These are phyloP conservation scores for Aspergillus viridinutans DNA, from an alignment of 2,329 filamentous ascomycete species.

Conservation along the genomic window DNA sequence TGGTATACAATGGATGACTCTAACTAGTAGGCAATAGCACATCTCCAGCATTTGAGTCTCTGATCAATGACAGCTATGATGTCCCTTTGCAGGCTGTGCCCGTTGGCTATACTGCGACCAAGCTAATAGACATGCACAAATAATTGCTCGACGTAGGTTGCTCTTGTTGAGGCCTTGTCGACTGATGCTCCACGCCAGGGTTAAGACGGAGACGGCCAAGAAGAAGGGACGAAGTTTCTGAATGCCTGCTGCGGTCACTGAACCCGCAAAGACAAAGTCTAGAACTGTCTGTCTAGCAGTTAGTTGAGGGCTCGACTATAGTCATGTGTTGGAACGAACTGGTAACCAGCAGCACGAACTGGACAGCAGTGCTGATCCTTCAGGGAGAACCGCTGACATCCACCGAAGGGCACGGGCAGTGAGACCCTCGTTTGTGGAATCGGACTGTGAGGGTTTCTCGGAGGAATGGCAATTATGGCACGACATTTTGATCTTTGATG, in stretches of 20 bases:
- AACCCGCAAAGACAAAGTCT: constrained; percentile 15
- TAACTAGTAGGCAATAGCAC: too few relatives aligned
- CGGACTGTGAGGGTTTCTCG: background rate
- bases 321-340: background rate
- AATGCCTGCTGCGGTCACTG: constrained; percentile 11
- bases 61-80: constrained; percentile 15
- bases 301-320: background rate
- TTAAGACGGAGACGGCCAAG: constrained; percentile 12
- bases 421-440: background rate
- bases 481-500: background rate
- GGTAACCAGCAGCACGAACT: constrained; percentile 14
- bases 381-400: constrained; percentile 7
- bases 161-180: constrained; percentile 11
- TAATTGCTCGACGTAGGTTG: constrained; percentile 10
- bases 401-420: background rate
- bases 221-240: constrained; percentile 10
- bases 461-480: background rate
- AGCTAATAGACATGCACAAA: constrained; percentile 11
- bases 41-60: too few relatives aligned
- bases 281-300: constrained; percentile 8
- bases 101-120: constrained; percentile 11
- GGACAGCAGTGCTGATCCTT: constrained; percentile 13
- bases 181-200: constrained; percentile 8
- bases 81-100: background rate
- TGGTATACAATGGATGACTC: background rate